Base-by-base conservation (phyloP, 768 basidiomycete genomes). In the Paxillus rubicundulus region DNA sequence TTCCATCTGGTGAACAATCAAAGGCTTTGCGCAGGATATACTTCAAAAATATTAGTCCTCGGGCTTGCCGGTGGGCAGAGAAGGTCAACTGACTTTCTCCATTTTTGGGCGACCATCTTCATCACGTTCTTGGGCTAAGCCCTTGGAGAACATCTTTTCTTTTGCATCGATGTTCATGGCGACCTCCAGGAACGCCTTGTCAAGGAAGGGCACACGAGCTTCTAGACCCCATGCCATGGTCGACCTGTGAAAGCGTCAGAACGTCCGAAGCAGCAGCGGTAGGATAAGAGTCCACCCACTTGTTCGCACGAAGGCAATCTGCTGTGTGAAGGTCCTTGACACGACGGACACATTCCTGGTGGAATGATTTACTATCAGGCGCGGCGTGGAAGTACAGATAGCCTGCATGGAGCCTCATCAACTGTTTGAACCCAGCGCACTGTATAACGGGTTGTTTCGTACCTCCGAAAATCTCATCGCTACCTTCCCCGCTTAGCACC, bases 141-240 rank as follows among this genome's bases (percentile, higher is more conserved):
- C 92, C 70, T 94, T 98, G 62, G 64, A 77, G 74, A 98, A 98
- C 79, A 82, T 84, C 70, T 99, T 99, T 53, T 88, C 80, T 63
- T 85, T 81, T 2, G 97, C 81, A 59, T 95, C 86, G 60, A 94
- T 73, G 73, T 87, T 87, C 92, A 99, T 92, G 2, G 94, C 80
- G 18, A 89, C 89, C 49, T 98, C 93, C 47, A 99, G 77, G 82
- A 99, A 99, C 14, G 82, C 75, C 74, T 94, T 96, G 78, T 99
- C 97, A 50, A 99, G 84, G 85, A 99, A 99, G 12, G 97, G 97
- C 5, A 99, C 97, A 44, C 97, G 92, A 2, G 94, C 94, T 70
- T 99, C 97, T 43, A 99, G 84, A 56, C 97, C 97, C 95, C 96
- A 99, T 1, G 97, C 97, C 97, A 99, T 98, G 8, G 97, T 98